A percentile compares a stretch with the other conserved stretches of the same genome.
Conservation (phyloP, 768 basidiomycete genomes). For the Mycena epipterygia region DNA sequence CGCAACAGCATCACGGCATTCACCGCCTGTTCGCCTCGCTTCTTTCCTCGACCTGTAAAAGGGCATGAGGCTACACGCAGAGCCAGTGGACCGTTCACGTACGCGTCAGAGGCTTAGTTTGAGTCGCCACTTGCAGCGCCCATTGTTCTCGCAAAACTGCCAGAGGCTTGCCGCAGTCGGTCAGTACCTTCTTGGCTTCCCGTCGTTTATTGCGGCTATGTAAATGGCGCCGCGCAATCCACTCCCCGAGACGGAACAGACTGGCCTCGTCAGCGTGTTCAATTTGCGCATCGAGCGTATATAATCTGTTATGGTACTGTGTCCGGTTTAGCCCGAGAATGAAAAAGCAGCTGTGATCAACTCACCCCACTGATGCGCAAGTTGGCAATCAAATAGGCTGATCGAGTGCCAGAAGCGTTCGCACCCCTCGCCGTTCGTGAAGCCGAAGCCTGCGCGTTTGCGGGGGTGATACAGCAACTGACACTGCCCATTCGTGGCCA, state of each 20-base stretch:
- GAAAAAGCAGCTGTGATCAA: neutral
- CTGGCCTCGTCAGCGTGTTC: conserved; percentile 40
- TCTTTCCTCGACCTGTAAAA: no score
- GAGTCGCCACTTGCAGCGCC: conserved; percentile 45
- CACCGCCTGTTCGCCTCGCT: no score
- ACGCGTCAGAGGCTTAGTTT: conserved; percentile 32
- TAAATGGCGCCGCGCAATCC: conserved; percentile 41
- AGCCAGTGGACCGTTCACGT: no score
- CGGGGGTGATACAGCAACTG: conserved; percentile 51
- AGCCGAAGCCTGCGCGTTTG: conserved; percentile 40
- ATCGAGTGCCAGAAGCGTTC: conserved; percentile 52
- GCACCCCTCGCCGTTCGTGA: conserved; percentile 51
- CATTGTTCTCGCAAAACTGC: conserved; percentile 46
- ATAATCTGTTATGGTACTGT: neutral
- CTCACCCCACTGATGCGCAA: conserved; percentile 48
- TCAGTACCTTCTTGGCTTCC: conserved; percentile 35
- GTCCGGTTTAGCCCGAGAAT: neutral
- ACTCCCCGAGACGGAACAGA: conserved; percentile 46
- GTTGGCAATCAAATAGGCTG: conserved; percentile 50
- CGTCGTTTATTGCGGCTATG: conserved; percentile 28
- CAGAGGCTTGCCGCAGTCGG: conserved; percentile 27
- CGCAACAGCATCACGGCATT: no score
- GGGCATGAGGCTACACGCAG: no score
- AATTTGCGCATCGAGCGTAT: conserved; percentile 42
- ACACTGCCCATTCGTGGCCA: conserved; percentile 53